A percentile compares a stretch with the other conserved stretches of the same genome.
phyloP scores from a whole-genome alignment of 208 protist species.

The Leishmania tropica region DNA sequence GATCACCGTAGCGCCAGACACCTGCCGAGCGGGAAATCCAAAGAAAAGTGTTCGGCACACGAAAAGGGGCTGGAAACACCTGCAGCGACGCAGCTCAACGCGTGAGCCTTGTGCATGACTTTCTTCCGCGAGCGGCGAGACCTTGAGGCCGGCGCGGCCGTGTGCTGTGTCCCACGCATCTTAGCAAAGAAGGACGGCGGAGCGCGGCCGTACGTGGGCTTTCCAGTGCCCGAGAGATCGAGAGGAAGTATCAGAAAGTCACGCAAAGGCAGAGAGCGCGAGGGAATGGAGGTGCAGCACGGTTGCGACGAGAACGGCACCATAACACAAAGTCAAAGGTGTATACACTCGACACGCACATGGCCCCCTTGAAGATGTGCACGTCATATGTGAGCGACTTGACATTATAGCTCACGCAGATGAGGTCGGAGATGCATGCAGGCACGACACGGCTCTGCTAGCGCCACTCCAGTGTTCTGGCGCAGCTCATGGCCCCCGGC shows the following conservation, averaged over 20 bases:
- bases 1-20: background rate
- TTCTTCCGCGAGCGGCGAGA: background rate
- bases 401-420: conserved; percentile 61
- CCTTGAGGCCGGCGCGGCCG: background rate
- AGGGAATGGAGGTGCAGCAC: conserved; percentile 36
- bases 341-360: conserved; percentile 23
- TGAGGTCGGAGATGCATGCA: conserved; percentile 25
- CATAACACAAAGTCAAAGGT: conserved; percentile 56
- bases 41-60: background rate
- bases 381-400: conserved; percentile 38
- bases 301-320: conserved; percentile 55
- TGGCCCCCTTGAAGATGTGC: conserved; percentile 33
- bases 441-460: conserved; percentile 20
- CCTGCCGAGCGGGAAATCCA: background rate
- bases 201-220: conserved; percentile 24
- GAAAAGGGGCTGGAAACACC: conserved; percentile 12
- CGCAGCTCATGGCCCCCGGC: conserved; percentile 47
- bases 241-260: conserved; percentile 39
- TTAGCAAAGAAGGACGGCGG: conserved; percentile 23
- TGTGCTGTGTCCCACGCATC: background rate
- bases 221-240: conserved; percentile 34
- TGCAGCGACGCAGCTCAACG: background rate
- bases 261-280: background rate
- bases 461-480: conserved; percentile 26
- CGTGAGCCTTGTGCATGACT: background rate